Conservation (phyloP, 2,329 filamentous ascomycete species). For the Colletotrichum spinosum region DNA sequence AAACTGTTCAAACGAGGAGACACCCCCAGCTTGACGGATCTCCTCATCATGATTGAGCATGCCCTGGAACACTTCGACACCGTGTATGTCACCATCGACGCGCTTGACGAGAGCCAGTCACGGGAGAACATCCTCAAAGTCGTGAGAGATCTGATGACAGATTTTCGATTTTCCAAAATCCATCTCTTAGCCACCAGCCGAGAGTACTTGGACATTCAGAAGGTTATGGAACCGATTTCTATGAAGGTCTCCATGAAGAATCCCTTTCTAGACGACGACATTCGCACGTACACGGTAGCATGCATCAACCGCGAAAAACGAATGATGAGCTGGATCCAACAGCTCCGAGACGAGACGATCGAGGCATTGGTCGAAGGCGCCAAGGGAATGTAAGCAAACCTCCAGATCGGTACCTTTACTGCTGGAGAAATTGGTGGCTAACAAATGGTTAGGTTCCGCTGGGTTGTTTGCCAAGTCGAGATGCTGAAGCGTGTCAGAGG, state of each 20-base stretch:
- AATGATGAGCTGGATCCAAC: background rate
- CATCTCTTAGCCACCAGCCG: background rate
- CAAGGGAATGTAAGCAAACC: slow-evolving; percentile 4
- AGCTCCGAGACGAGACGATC: background rate
- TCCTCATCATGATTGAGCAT: background rate
- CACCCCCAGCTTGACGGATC: accelerated
- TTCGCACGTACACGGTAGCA: accelerated
- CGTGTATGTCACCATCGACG: accelerated
- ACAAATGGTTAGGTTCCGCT: slow-evolving; percentile 1
- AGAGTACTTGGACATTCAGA: background rate
- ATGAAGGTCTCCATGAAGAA: background rate
- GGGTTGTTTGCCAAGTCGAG: slow-evolving; percentile 15
- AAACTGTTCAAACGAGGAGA: background rate
- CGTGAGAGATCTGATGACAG: background rate
- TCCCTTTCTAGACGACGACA: background rate
- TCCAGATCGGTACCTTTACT: too few species aligned
- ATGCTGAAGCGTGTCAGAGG: background rate
- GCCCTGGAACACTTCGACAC: accelerated
- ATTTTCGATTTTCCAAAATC: background rate
- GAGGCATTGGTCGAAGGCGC: background rate
- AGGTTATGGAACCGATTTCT: accelerated
- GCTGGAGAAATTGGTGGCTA: too few species aligned
- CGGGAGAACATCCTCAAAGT: background rate
- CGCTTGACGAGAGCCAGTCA: background rate
- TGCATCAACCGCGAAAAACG: accelerated